These are phyloP conservation scores for Achlya hypogyna DNA, from an alignment of 352 stramenopile species.

Conservation along the genomic window DNA sequence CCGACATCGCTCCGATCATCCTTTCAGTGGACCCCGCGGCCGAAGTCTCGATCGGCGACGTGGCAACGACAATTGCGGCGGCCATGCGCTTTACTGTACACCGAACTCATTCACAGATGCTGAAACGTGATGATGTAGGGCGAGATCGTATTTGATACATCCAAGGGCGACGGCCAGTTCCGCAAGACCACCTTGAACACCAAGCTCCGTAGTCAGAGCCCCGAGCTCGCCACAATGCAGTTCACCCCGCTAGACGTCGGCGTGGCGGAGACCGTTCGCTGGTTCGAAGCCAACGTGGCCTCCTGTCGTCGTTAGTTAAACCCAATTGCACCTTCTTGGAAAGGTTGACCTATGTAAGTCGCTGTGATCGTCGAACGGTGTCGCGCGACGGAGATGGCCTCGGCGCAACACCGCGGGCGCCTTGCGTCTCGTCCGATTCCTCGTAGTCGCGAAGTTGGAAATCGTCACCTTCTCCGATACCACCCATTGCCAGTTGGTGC, in stretches of 20 bases:
- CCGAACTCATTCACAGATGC: conserved; percentile 21
- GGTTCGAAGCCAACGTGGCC: conserved; percentile 31
- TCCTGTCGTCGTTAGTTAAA: conserved; percentile 9
- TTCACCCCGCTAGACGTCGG: conserved; percentile 93
- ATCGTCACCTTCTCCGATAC: no score
- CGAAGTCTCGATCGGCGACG: conserved; percentile 93
- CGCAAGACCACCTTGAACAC: conserved; percentile 98
- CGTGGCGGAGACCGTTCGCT: conserved; percentile 36
- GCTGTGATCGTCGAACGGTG: no score
- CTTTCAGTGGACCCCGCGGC: conserved; percentile 90
- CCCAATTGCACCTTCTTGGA: no score
- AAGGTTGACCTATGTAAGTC: no score
- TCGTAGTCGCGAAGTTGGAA: no score
- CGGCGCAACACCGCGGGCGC: no score
- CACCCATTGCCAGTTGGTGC: no score
- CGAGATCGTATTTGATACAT: conserved; percentile 86
- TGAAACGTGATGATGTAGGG: conserved; percentile 25
- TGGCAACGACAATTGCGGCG: conserved; percentile 71
- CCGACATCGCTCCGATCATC: conserved; percentile 93
- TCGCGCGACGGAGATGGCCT: no score
- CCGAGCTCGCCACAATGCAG: conserved; percentile 73
- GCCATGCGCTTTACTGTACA: conserved; percentile 59
- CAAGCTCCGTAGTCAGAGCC: conserved; percentile 85
- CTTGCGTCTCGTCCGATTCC: no score
- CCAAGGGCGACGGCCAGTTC: conserved; percentile 96